A percentile compares a stretch with the other conserved stretches of the same genome.
Evolutionary conservation across 768 basidiomycete genomes (phyloP).

Genomic region (Phanerodontia chrysosporium): DNA sequence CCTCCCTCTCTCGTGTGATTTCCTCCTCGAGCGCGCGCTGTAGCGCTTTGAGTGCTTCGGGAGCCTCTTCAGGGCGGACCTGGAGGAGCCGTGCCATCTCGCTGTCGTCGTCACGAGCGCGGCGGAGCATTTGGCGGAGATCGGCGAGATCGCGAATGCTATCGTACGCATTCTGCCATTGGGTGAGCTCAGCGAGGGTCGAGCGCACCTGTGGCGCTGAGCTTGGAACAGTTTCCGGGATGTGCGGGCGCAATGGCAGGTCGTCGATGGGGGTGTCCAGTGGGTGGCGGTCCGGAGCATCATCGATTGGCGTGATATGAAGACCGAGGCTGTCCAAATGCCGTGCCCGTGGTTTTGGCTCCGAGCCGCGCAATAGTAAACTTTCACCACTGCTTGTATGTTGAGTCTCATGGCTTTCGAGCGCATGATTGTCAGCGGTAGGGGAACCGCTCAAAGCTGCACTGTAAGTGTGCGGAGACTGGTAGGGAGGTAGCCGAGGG

Average conservation of each 20-base stretch:
- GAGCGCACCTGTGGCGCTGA: constrained; percentile 9
- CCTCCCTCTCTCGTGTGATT: constrained; percentile 29
- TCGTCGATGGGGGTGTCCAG: too few relatives aligned
- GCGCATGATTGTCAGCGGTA: background rate
- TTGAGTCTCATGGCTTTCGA: too few relatives aligned
- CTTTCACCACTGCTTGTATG: too few relatives aligned
- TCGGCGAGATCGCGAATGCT: constrained; percentile 48
- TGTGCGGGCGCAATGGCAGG: too few relatives aligned
- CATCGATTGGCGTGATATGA: too few relatives aligned
- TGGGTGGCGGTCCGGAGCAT: too few relatives aligned
- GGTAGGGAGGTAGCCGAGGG: background rate
- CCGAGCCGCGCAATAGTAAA: too few relatives aligned
- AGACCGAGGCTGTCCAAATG: too few relatives aligned
- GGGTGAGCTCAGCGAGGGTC: constrained; percentile 20
- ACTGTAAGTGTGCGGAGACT: background rate
- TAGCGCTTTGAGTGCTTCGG: constrained; percentile 77
- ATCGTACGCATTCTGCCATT: constrained; percentile 45
- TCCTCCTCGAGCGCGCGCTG: constrained; percentile 60
- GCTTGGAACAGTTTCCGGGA: background rate
- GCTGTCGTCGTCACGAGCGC: constrained; percentile 55
- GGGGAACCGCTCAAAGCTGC: too few relatives aligned
- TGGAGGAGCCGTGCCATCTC: constrained; percentile 62
- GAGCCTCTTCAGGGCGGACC: constrained; percentile 63
- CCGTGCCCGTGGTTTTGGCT: too few relatives aligned
- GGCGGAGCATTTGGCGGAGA: constrained; percentile 54